Evolutionary conservation across 2,329 filamentous ascomycete species (phyloP).

Genomic region (Cryphonectria parasitica): DNA sequence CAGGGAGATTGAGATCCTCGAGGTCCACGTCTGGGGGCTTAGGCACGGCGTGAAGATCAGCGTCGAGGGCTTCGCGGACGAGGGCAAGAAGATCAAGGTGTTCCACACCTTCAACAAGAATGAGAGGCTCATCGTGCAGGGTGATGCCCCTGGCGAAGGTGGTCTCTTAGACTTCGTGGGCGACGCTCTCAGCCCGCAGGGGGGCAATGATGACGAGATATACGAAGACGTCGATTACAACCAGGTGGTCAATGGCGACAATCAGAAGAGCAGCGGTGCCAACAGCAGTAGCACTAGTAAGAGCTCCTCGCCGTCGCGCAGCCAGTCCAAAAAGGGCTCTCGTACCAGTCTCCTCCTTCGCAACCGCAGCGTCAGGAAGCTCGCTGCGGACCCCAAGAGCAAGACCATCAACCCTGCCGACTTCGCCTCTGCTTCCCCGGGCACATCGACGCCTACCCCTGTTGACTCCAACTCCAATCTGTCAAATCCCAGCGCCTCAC

Average conservation of each 20-base stretch:
- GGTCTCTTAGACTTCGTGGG: slow-evolving; percentile 57
- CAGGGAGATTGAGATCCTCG: slow-evolving; percentile 78
- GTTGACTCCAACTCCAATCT: slow-evolving; percentile 26
- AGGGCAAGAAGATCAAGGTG: slow-evolving; percentile 81
- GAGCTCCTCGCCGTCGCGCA: slow-evolving; percentile 31
- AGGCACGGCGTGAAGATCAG: slow-evolving; percentile 85
- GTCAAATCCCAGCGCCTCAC: slow-evolving; percentile 21
- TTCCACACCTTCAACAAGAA: slow-evolving; percentile 78
- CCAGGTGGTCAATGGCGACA: slow-evolving; percentile 19
- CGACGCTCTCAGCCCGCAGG: slow-evolving; percentile 41
- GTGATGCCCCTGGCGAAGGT: slow-evolving; percentile 52
- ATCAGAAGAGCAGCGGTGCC: slow-evolving; percentile 19
- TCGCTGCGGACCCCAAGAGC: slow-evolving; percentile 32
- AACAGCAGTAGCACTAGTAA: slow-evolving; percentile 31
- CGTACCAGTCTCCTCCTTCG: slow-evolving; percentile 29
- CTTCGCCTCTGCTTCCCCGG: slow-evolving; percentile 13
- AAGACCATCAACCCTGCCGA: slow-evolving; percentile 37
- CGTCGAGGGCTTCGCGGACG: slow-evolving; percentile 84
- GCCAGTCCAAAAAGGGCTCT: slow-evolving; percentile 32
- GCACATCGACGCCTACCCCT: slow-evolving; percentile 26
- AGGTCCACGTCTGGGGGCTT: slow-evolving; percentile 89
- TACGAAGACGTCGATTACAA: slow-evolving; percentile 39
- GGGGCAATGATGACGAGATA: slow-evolving; percentile 39
- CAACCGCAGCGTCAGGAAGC: slow-evolving; percentile 25
- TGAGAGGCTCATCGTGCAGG: slow-evolving; percentile 73